Percentiles rank a stretch among this genome's conserved stretches.
Conservation (phyloP, 2,329 filamentous ascomycete species). For the Botrytis squamosa region DNA sequence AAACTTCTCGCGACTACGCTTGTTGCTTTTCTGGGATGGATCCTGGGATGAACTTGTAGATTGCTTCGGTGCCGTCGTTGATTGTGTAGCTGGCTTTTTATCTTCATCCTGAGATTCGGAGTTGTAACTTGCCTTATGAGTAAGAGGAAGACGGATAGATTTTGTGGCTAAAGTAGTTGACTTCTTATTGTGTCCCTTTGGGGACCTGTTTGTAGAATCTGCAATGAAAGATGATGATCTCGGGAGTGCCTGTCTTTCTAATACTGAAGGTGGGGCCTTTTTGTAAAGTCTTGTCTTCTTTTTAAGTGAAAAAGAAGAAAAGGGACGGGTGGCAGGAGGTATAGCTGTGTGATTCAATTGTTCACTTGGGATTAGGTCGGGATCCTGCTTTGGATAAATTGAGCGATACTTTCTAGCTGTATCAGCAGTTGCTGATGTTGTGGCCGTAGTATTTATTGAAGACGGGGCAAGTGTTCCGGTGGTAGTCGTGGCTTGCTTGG, state of each 20-base stretch:
- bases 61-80: neutral
- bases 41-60: neutral
- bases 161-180: neutral
- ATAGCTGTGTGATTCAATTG: neutral
- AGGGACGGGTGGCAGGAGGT: neutral
- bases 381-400: neutral
- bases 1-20: neutral
- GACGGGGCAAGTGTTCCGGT: no score
- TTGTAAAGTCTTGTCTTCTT: neutral
- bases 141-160: neutral
- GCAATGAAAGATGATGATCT: neutral
- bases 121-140: no score
- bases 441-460: no score
- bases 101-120: rapidly evolving
- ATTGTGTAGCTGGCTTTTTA: neutral
- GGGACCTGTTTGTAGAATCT: neutral
- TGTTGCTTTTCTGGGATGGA: neutral
- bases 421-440: rapidly evolving
- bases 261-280: neutral
- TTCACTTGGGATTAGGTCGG: neutral
- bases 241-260: no score
- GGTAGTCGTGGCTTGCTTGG: no score
- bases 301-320: neutral
- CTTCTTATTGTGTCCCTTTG: neutral
- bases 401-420: neutral